Conservation (phyloP, 345 rosid genomes). For the Rubroshorea leprosula region DNA sequence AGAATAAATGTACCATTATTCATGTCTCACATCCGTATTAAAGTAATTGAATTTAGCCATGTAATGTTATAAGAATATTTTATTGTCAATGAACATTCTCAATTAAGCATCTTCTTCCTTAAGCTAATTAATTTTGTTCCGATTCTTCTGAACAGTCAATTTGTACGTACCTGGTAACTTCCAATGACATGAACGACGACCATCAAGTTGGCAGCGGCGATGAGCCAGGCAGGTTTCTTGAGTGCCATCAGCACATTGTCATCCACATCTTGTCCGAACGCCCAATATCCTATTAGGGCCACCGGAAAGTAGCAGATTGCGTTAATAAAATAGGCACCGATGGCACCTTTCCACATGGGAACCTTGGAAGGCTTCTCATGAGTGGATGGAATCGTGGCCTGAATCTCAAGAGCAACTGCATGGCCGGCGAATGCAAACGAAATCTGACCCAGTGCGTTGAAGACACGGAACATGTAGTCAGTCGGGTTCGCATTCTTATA, state of each 20-base stretch:
- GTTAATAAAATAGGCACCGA: constrained; percentile 71
- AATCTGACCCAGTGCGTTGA: constrained; percentile 80
- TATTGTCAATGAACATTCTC: too few species aligned
- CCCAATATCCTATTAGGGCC: constrained; percentile 30
- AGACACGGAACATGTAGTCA: constrained; percentile 62
- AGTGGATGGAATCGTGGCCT: constrained; percentile 91
- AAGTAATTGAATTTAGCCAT: too few species aligned
- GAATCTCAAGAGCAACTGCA: constrained; percentile 87
- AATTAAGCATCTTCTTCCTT: too few species aligned
- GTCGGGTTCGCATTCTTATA: constrained; percentile 43
- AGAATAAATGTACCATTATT: too few species aligned
- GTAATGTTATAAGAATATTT: too few species aligned
- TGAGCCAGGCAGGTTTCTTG: constrained; percentile 73
- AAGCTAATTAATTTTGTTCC: too few species aligned
- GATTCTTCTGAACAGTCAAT: not conserved
- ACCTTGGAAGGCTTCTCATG: constrained; percentile 73
- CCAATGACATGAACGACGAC: constrained; percentile 93
- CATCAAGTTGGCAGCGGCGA: constrained; percentile 88
- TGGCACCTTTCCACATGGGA: constrained; percentile 91
- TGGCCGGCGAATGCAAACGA: constrained; percentile 94
- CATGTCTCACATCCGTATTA: too few species aligned
- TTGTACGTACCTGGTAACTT: constrained; percentile 69
- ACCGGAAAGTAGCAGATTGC: constrained; percentile 93
- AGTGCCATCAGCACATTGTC: constrained; percentile 73
- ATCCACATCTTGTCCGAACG: constrained; percentile 17